Conservation (phyloP, 139 green algal species). For the Chlorella vulgaris region DNA sequence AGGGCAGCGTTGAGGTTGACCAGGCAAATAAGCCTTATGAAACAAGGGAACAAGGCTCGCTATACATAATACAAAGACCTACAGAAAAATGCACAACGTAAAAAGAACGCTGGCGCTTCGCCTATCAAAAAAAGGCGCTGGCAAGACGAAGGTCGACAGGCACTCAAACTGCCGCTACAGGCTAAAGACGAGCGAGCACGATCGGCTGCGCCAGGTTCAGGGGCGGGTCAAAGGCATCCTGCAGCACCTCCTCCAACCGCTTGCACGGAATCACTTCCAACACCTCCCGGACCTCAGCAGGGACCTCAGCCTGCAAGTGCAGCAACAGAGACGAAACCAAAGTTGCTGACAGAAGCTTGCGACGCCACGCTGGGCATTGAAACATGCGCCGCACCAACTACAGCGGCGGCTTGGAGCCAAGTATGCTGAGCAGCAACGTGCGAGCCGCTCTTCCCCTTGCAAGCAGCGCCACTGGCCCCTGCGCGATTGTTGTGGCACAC, state of each 20-base stretch:
- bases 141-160: neutral
- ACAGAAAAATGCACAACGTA: no score
- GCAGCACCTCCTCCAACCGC: slow-evolving; percentile 57
- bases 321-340: slow-evolving; percentile 34
- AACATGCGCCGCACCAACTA: slow-evolving; percentile 30
- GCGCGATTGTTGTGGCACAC: neutral
- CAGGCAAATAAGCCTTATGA: no score
- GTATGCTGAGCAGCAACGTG: no score
- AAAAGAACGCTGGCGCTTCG: no score
- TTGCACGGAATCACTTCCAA: slow-evolving; percentile 46
- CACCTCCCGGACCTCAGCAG: slow-evolving; percentile 27
- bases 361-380: slow-evolving; percentile 56
- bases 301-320: slow-evolving; percentile 44
- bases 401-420: no score
- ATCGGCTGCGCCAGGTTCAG: slow-evolving; percentile 33
- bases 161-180: neutral
- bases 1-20: no score
- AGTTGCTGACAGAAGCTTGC: slow-evolving; percentile 49
- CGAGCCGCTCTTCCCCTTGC: no score
- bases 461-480: neutral
- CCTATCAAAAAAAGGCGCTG: neutral
- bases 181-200: slow-evolving; percentile 2
- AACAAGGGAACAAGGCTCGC: no score
- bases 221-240: slow-evolving; percentile 63
- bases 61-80: no score